phyloP scores from a whole-genome alignment of 148 eudicot species.

The Camellia lanceoleosa region DNA sequence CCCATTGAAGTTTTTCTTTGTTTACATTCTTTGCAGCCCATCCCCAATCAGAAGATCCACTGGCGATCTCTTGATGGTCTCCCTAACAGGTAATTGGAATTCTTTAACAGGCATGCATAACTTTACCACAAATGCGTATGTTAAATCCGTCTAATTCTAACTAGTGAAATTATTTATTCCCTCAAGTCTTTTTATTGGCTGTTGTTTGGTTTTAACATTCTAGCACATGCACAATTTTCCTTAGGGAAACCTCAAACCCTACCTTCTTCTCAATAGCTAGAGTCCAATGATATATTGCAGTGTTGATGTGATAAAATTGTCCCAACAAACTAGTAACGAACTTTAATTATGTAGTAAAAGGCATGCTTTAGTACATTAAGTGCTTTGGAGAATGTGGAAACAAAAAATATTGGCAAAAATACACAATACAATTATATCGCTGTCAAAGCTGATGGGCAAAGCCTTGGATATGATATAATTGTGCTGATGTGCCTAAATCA shows the following conservation, averaged over 20 bases:
- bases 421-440: background rate
- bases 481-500: background rate
- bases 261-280: background rate
- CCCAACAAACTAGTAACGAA: background rate
- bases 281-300: background rate
- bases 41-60: constrained; percentile 87
- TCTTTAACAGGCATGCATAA: background rate
- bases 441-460: background rate
- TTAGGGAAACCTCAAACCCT: background rate
- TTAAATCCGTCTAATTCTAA: background rate
- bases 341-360: background rate
- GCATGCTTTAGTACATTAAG: background rate
- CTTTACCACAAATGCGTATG: background rate
- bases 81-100: constrained; percentile 62
- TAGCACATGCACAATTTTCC: background rate
- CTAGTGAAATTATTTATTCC: background rate
- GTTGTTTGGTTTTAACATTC: background rate
- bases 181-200: background rate
- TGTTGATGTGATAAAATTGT: background rate
- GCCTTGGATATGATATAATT: background rate
- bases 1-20: constrained; percentile 7
- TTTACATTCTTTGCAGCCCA: constrained; percentile 55
- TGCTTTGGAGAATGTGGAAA: background rate
- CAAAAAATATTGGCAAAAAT: background rate
- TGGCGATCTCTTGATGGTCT: constrained; percentile 98